These are phyloP conservation scores for Cenchrus purpureus DNA, from an alignment of 176 grass and related monocot genomes.

Conservation along the genomic window DNA sequence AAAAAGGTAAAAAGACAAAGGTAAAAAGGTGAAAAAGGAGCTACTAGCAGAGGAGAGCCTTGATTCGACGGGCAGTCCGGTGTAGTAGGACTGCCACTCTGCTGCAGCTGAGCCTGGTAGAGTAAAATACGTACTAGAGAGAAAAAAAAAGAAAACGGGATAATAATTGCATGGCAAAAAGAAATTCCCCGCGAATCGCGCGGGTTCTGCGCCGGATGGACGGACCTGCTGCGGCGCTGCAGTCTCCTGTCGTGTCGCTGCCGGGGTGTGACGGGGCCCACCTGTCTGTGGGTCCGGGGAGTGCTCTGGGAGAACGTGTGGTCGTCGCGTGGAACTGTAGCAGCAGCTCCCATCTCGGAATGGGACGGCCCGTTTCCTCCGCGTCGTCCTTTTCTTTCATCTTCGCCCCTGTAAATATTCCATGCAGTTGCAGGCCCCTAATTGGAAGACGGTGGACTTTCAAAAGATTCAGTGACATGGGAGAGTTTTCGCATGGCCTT, in stretches of 20 bases:
- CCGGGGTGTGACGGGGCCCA: background rate
- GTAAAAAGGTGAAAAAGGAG: background rate
- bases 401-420: background rate
- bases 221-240: slow-evolving; percentile 8
- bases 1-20: background rate
- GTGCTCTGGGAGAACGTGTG: background rate
- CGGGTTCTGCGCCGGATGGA: slow-evolving; percentile 41
- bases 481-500: too few relatives aligned
- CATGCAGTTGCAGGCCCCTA: background rate
- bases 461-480: too few relatives aligned
- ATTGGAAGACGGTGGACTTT: too few relatives aligned
- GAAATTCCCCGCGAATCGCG: slow-evolving; percentile 62
- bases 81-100: background rate
- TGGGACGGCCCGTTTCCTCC: background rate
- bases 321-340: background rate
- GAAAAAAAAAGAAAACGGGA: background rate
- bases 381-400: background rate
- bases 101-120: background rate
- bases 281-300: background rate
- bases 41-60: background rate
- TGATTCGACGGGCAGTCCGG: background rate
- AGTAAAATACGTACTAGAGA: too few relatives aligned
- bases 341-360: background rate
- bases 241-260: slow-evolving; percentile 55
- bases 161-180: background rate